Conservation (phyloP, 345 rosid species). For the Euphorbia peplus region DNA sequence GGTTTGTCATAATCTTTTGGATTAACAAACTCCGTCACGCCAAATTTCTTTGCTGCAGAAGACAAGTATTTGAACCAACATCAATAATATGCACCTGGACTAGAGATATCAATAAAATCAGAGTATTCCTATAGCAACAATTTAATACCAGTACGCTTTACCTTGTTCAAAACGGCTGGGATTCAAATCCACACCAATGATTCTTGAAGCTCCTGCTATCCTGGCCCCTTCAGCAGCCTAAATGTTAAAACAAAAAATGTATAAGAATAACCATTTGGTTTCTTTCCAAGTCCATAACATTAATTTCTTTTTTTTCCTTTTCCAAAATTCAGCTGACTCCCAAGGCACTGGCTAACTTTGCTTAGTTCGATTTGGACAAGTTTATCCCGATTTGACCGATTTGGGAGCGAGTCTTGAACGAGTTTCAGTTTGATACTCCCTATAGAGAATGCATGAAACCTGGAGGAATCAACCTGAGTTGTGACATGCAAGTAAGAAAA, state of each 20-base stretch:
- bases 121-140: no score
- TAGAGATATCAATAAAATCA: neutral
- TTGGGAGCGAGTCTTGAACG: no score
- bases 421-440: no score
- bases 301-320: no score
- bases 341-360: no score
- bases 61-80: conserved; percentile 2
- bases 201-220: conserved; percentile 56
- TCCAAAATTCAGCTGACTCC: no score
- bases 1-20: conserved; percentile 67
- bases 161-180: conserved; percentile 50
- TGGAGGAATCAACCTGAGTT: no score
- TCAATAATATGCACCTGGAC: neutral
- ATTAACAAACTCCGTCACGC: conserved; percentile 63
- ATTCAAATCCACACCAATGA: conserved; percentile 79
- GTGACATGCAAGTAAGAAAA: neutral
- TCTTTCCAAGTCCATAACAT: no score
- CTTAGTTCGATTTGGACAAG: no score
- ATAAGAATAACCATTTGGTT: no score
- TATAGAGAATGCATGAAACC: no score
- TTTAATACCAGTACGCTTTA: neutral
- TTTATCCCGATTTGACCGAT: no score
- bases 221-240: conserved; percentile 91
- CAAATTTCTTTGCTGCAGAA: conserved; percentile 60
- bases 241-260: neutral